Conservation (phyloP, 164 flowering plant species). For the Saururus chinensis region DNA sequence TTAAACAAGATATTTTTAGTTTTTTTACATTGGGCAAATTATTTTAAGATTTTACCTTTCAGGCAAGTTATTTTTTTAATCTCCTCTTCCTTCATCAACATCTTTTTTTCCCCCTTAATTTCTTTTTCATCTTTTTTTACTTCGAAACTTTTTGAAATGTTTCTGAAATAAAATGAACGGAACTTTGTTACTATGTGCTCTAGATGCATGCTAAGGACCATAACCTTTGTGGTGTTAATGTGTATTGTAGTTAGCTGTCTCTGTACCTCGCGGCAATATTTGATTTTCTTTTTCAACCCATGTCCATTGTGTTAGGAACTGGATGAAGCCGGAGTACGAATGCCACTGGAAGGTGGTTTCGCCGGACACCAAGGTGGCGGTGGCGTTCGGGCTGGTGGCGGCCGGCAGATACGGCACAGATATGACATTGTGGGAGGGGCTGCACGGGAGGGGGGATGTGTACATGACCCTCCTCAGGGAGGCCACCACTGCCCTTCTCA, state of each 20-base stretch:
- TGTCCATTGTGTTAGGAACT: conserved; percentile 28
- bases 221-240: too few species aligned
- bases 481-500: conserved; percentile 70
- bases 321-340: conserved; percentile 64
- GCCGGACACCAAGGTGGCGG: conserved; percentile 68
- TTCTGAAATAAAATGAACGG: too few species aligned
- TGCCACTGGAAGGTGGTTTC: conserved; percentile 79
- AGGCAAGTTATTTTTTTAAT: too few species aligned
- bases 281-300: background rate
- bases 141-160: too few species aligned
- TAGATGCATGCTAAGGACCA: too few species aligned
- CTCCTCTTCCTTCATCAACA: too few species aligned
- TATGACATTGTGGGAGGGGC: conserved; percentile 48
- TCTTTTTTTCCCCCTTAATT: too few species aligned
- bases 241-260: background rate
- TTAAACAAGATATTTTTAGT: too few species aligned
- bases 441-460: conserved; percentile 70
- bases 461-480: conserved; percentile 83
- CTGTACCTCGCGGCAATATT: background rate
- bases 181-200: too few species aligned
- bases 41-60: too few species aligned
- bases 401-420: conserved; percentile 62
- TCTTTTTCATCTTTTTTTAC: too few species aligned
- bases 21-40: too few species aligned
- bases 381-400: conserved; percentile 59